Percentiles rank a stretch among this genome's conserved stretches.
Conservation (phyloP, 2,329 filamentous ascomycete species). For the Monosporascus sp. region DNA sequence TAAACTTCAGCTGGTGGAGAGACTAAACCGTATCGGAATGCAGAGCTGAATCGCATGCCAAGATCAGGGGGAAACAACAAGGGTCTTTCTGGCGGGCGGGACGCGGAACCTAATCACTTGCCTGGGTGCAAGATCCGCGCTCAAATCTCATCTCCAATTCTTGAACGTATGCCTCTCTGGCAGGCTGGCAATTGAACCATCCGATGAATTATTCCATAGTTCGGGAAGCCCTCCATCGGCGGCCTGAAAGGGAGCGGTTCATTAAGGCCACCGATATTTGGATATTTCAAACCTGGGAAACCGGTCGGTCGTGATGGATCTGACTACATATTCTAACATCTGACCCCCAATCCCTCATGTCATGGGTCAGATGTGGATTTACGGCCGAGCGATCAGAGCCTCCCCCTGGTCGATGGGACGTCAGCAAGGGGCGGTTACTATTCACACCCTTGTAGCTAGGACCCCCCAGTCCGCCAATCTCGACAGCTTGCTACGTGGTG, state of each 20-base stretch:
- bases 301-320: background rate
- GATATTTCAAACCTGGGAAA: background rate
- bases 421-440: background rate
- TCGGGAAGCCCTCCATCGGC: too few species aligned
- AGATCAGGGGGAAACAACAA: background rate
- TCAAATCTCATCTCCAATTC: background rate
- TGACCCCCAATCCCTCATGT: background rate
- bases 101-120: background rate
- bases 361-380: background rate
- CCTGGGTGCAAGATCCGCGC: background rate
- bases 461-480: too few species aligned
- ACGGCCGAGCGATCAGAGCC: background rate
- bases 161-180: background rate
- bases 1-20: background rate
- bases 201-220: background rate
- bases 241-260: background rate
- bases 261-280: background rate
- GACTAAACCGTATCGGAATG: background rate
- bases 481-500: background rate
- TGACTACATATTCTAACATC: background rate
- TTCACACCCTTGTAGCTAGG: background rate
- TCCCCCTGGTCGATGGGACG: background rate
- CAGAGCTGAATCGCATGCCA: background rate
- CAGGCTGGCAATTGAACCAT: background rate
- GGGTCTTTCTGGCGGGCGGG: background rate